A percentile compares a stretch with the other conserved stretches of the same genome.
These are phyloP conservation scores for Truncatella angustata DNA, from an alignment of 2,329 filamentous ascomycete genomes.

Conservation along the genomic window DNA sequence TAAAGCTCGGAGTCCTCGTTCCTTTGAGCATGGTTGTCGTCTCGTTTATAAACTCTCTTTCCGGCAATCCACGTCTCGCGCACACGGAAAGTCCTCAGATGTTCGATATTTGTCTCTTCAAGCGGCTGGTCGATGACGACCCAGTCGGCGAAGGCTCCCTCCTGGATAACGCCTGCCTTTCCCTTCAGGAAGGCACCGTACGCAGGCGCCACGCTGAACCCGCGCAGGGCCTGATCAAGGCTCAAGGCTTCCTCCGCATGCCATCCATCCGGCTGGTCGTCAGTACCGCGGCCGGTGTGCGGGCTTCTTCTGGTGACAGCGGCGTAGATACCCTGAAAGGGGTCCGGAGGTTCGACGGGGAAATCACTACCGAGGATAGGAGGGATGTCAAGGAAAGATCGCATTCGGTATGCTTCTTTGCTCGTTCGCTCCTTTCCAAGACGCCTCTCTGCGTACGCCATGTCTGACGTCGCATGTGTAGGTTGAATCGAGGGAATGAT, in stretches of 20 bases:
- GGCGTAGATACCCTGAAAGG: slow-evolving; percentile 68
- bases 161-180: slow-evolving; percentile 55
- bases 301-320: slow-evolving; percentile 62
- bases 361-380: slow-evolving; percentile 69
- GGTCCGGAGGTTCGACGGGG: slow-evolving; percentile 67
- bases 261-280: slow-evolving; percentile 53
- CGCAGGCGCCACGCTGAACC: slow-evolving; percentile 60
- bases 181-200: slow-evolving; percentile 59
- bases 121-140: slow-evolving; percentile 63
- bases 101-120: slow-evolving; percentile 47
- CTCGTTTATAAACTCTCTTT: slow-evolving; percentile 42
- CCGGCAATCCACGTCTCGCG: slow-evolving; percentile 69
- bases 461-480: slow-evolving; percentile 70
- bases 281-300: slow-evolving; percentile 48
- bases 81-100: slow-evolving; percentile 53
- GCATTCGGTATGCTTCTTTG: slow-evolving; percentile 65
- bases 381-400: slow-evolving; percentile 50
- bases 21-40: slow-evolving; percentile 1
- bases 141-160: slow-evolving; percentile 68
- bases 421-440: slow-evolving; percentile 55
- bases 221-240: slow-evolving; percentile 57
- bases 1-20: not conserved
- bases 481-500: slow-evolving; percentile 70
- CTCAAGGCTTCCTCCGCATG: slow-evolving; percentile 57
- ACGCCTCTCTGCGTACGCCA: slow-evolving; percentile 61